Evolutionary conservation across 176 grass and related monocot species (phyloP).

Genomic region (Carex parvula): DNA sequence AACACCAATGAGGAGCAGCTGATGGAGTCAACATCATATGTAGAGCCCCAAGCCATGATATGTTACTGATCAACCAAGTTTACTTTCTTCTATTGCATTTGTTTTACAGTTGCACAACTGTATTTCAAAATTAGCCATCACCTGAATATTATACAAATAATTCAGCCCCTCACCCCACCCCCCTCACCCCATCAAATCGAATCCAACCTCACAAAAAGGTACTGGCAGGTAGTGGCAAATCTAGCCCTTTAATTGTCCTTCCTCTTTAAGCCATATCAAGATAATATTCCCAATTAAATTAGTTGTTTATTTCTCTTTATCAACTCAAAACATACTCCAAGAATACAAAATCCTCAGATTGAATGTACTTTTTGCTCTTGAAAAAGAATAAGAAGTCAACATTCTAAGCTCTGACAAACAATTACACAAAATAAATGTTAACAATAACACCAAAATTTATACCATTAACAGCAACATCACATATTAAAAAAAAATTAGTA

Average conservation of each 20-base stretch:
- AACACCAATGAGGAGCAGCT: background rate
- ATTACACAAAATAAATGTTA: background rate
- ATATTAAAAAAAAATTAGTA: background rate
- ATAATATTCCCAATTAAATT: background rate
- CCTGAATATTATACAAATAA: background rate
- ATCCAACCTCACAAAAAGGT: background rate
- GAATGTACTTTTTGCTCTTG: background rate
- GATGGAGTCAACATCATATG: background rate
- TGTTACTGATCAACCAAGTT: background rate
- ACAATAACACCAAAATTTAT: conserved; percentile 2
- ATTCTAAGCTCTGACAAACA: background rate
- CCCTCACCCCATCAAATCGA: too few species aligned
- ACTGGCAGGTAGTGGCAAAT: background rate
- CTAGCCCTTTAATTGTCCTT: background rate
- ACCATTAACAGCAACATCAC: background rate
- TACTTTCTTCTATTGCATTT: background rate
- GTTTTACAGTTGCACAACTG: background rate
- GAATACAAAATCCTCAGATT: background rate
- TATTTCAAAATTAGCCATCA: background rate
- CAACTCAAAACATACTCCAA: background rate
- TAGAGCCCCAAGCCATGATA: background rate
- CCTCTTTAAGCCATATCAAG: background rate
- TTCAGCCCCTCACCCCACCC: background rate
- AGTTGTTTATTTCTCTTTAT: background rate
- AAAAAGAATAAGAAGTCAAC: background rate